Evolutionary conservation across 768 basidiomycete species (phyloP).

Genomic region (Atractiella rhizophila): DNA sequence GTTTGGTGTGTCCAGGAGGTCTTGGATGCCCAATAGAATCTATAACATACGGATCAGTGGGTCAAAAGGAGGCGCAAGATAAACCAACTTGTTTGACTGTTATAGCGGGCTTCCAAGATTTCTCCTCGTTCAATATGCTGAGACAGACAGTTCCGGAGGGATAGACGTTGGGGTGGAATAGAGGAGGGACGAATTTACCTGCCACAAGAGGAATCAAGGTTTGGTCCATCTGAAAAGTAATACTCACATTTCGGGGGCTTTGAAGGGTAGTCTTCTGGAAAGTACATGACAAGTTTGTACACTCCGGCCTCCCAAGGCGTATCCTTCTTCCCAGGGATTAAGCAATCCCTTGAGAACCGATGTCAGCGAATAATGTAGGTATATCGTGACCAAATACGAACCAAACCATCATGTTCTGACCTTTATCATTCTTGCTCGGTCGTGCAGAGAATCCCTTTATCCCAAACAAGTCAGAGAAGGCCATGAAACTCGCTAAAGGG

Average conservation of each 20-base stretch:
- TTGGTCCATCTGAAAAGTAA: neutral
- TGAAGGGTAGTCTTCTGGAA: slow-evolving; percentile 94
- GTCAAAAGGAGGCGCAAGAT: neutral
- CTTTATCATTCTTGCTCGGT: slow-evolving; percentile 67
- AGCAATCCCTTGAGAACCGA: too few species aligned
- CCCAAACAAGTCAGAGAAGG: neutral
- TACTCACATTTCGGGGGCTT: slow-evolving; percentile 72
- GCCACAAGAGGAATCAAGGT: slow-evolving; percentile 2
- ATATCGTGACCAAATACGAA: too few species aligned
- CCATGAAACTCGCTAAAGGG: neutral
- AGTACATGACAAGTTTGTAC: slow-evolving; percentile 75
- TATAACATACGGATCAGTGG: slow-evolving; percentile 19
- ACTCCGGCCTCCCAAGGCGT: slow-evolving; percentile 94
- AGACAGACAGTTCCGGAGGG: slow-evolving; percentile 95
- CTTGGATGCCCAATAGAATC: slow-evolving; percentile 90
- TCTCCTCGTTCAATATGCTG: slow-evolving; percentile 94
- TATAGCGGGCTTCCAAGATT: slow-evolving; percentile 95
- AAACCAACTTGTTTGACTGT: slow-evolving; percentile 76
- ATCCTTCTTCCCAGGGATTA: slow-evolving; percentile 87
- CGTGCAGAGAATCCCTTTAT: slow-evolving; percentile 30
- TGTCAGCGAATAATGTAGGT: too few species aligned
- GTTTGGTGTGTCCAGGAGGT: slow-evolving; percentile 81
- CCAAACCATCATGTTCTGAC: slow-evolving; percentile 93
- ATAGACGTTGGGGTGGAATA: slow-evolving; percentile 97
- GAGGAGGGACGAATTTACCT: slow-evolving; percentile 90